Evolutionary conservation across 2,329 filamentous ascomycete species (phyloP).

Genomic region (Emergomyces orientalis): DNA sequence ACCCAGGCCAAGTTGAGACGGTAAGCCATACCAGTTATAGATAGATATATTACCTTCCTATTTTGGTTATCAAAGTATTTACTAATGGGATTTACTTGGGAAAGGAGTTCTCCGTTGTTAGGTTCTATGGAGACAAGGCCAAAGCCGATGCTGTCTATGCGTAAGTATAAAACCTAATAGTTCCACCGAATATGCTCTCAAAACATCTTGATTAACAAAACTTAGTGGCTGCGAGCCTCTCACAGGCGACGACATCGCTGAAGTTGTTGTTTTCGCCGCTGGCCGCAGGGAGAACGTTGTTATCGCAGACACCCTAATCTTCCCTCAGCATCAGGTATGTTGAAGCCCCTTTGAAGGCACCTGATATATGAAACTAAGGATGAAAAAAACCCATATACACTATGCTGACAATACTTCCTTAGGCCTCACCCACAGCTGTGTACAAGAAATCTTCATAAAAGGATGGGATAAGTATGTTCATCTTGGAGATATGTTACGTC

Average conservation of each 20-base stretch:
- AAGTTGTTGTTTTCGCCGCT: conserved; percentile 78
- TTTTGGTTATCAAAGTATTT: not conserved
- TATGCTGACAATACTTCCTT: not conserved
- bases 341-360: conserved; percentile 21
- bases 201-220: not conserved
- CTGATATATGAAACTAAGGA: not conserved
- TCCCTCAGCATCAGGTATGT: conserved; percentile 78
- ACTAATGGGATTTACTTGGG: not conserved
- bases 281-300: conserved; percentile 83
- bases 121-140: conserved; percentile 77
- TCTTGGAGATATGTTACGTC: not conserved
- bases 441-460: conserved; percentile 4
- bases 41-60: not conserved
- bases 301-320: conserved; percentile 76
- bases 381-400: not conserved
- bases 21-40: conserved; percentile 32
- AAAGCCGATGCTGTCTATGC: conserved; percentile 88
- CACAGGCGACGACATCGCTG: conserved; percentile 83
- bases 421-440: not conserved
- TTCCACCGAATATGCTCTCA: not conserved
- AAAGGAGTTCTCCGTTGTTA: conserved; percentile 76
- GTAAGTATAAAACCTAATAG: conserved; percentile 33
- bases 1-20: conserved; percentile 89
- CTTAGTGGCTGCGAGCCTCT: conserved; percentile 65
- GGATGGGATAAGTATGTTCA: not conserved